Evolutionary conservation across 495 filamentous ascomycete species (phyloP), one percentile per base, ranked within the genome.

Genomic region (Rusavskia elegans): DNA sequence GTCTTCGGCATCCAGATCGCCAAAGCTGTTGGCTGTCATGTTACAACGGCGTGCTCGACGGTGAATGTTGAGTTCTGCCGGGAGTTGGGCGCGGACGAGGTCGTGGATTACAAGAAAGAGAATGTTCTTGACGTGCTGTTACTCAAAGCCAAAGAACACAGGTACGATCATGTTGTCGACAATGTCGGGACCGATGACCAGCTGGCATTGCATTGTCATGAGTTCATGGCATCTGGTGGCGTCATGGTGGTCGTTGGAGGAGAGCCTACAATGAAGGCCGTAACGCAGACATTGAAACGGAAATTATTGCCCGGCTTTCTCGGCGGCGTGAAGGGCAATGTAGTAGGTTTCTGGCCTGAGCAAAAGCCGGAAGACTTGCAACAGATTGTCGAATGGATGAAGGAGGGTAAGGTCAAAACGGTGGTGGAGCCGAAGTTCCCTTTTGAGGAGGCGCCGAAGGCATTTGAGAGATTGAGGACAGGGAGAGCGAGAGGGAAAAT

Each of bases 401-500:
- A 67, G 48, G 70, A 81, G 48, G 81, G 83, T 2, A 81, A 77
- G 57, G 57, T 85, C 19, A 73, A 73, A 62, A 68, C 78, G 17
- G 67, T 79, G 7, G 64, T 86, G 37, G 84, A 86, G 54, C 68
- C 73, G 42, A 64, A 71, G 13, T 83, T 74, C 64, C 69, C 71
- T 50, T 81, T 82, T 61, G 77, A 76, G 16, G 75, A 87, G 13
- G 76, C 68, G 16, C 68, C 74, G 19, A 72, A 78, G 58, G 84
- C 83, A 0, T 83, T 79, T 63, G 76, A 76, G 62, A 77, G 68
- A 59, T 64, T 87, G 55, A 81, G 77, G 55, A 76, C 66, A 2
- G 74, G 76, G 8, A 71, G 79, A 37, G 68, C 78, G 23, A 80
- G 71, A 58, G 84, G 84, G 1, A 89, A 89, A 69, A 72, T 89